Conservation (phyloP, 177 flowering plant genomes). For the Vitis hybrid region DNA sequence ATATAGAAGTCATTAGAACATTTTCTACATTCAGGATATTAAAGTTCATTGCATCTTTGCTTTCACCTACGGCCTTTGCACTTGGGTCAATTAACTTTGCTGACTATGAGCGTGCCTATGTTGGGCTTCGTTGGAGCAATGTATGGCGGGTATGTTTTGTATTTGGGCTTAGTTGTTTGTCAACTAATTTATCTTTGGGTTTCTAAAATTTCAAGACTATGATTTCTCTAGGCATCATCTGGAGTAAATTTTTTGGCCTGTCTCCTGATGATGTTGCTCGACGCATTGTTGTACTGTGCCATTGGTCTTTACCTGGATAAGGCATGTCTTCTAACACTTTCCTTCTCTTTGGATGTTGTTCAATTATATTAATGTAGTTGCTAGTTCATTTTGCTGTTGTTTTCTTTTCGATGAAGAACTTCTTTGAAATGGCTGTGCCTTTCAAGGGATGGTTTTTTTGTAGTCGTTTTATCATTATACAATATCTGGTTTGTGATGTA, state of each 20-base stretch:
- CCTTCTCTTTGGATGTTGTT: neutral
- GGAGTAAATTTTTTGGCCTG: slow-evolving; percentile 91
- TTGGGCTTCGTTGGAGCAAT: slow-evolving; percentile 98
- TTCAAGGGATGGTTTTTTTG: too few species aligned
- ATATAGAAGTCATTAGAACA: neutral
- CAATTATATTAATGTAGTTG: neutral
- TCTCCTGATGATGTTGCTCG: slow-evolving; percentile 88
- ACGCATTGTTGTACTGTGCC: slow-evolving; percentile 67
- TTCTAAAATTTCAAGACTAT: slow-evolving; percentile 2
- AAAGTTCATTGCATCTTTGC: slow-evolving; percentile 80
- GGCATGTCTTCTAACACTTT: slow-evolving; percentile 41
- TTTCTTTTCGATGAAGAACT: too few species aligned
- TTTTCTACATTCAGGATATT: slow-evolving; percentile 49
- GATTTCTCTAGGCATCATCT: slow-evolving; percentile 69
- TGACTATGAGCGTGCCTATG: slow-evolving; percentile 99
- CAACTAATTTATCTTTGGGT: neutral
- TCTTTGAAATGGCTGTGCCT: too few species aligned
- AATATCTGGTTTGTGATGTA: too few species aligned
- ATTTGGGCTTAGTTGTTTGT: neutral
- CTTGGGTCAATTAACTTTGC: slow-evolving; percentile 93
- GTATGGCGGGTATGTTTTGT: slow-evolving; percentile 76
- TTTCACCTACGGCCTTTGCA: slow-evolving; percentile 99
- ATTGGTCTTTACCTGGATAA: slow-evolving; percentile 85
- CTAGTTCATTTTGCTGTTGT: neutral
- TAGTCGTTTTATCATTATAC: too few species aligned